Conservation (phyloP, 2,329 filamentous ascomycete genomes). For the Xylaria digitata region DNA sequence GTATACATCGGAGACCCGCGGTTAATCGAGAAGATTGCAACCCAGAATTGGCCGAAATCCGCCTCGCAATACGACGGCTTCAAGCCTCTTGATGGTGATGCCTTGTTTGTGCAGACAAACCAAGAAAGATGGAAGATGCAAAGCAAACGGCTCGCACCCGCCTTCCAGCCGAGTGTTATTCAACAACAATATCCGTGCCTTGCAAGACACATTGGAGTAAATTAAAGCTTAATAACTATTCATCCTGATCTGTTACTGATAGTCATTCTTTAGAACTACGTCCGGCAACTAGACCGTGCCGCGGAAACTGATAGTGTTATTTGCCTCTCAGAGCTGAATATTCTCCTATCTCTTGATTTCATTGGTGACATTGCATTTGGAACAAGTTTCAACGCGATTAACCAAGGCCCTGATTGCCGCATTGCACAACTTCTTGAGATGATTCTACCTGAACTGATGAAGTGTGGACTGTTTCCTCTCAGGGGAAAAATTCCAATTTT, state of each 20-base stretch:
- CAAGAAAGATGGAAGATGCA: conserved; percentile 35
- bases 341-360: conserved; percentile 35
- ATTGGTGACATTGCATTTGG: conserved; percentile 37
- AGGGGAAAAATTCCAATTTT: conserved; percentile 32
- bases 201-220: conserved; percentile 28
- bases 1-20: conserved; percentile 34
- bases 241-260: neutral
- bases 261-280: conserved; percentile 18
- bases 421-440: conserved; percentile 36
- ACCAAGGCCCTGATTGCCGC: conserved; percentile 31
- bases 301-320: conserved; percentile 16
- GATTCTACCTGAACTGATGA: conserved; percentile 36
- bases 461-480: conserved; percentile 33
- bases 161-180: conserved; percentile 34
- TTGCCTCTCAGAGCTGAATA: conserved; percentile 31
- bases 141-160: conserved; percentile 34
- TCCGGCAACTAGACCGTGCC: conserved; percentile 29
- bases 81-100: conserved; percentile 34
- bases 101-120: conserved; percentile 31
- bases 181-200: conserved; percentile 29
- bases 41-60: conserved; percentile 33
- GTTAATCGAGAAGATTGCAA: conserved; percentile 31
- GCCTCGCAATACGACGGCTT: conserved; percentile 34
- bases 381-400: conserved; percentile 34
- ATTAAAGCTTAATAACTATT: neutral